Base-by-base conservation (phyloP, 202 grass and related monocot genomes). In the Carex sylvatica region DNA sequence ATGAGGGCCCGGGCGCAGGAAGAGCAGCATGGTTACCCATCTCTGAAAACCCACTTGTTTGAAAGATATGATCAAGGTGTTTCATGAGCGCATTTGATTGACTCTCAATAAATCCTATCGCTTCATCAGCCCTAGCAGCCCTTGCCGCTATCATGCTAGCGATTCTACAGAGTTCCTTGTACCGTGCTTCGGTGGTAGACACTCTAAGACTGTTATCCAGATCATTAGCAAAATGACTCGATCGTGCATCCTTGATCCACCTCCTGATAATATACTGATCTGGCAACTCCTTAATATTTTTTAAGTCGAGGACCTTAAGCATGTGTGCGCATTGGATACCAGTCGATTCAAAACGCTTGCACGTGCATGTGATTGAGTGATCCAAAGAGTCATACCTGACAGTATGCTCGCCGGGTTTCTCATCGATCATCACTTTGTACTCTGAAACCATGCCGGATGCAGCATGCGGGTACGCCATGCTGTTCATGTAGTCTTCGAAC, bases 401-500 rank as follows among this genome's bases (percentile, higher is more conserved):
- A 56, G 88, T 74, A 67, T 81, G 88, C 70, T 90, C 92, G 54
- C 85, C 88, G 62, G 86, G 89, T 67, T 91, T 95, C 36, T 94
- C 95, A 83, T 98, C 95, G 80, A 88, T 88, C 18, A 74, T 91
- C 65, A 98, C 87, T 83, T 95, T 91, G 82, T 98, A 93, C 82
- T 98, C 95, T 0, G 87, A 90, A 79, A 88, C 81, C 84, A 91
- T 91, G 12, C 85, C 92, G 83, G 85, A 54, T 61, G 78, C 85
- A 63, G 88, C 86, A 79, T 88, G 89, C 20, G 87, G 92, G 84
- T 88, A 94, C 54, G 92, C 88, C 90, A 90, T 69, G 88, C 91
- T 94, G 79, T 97, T 93, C 88, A 97, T 92, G 61, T 93, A 97
- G 89, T 91, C 85, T 80, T 97, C 94, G 84, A 97, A 94, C 85